Base-by-base conservation (phyloP, 2,329 filamentous ascomycete genomes). In the Penicillium sp. region DNA sequence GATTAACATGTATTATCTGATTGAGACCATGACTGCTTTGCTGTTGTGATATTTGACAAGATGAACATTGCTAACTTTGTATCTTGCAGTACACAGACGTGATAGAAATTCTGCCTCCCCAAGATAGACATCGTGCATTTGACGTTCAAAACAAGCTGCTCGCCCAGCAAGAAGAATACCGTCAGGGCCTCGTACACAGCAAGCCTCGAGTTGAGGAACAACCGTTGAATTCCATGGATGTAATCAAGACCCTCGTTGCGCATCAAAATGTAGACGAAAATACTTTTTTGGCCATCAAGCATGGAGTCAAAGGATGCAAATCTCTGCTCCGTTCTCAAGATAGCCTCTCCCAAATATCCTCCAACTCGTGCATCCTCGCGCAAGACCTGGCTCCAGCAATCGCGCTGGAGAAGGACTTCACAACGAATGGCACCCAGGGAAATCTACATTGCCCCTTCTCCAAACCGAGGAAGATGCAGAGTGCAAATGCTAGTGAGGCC, bases 401-500 rank as follows among this genome's bases (percentile, higher is more conserved):
- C 49, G 81, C 85, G 38, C 78, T 96, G 70, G 92, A 96, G 77
- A 89, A 89, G 76, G 92, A 97, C 75, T 97, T 96, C 68, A 97
- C 92, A 19, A 89, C 92, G 34, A 81, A 87, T 70, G 92, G 92
- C 59, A 91, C 86, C 68, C 90, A 89, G 67, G 90, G 92, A 65
- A 84, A 84, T 62, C 78, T 97, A 50, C 84, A 85, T 64, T 97
- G 92, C 75, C 92, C 92, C 0, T 96, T 96, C 74, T 87, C 84
- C 33, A 79, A 77, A 58, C 74, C 80, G 66, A 72, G 70, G 36
- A 71, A 79, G 58, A 75, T 80, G 67, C 66, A 75, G 33, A 58
- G 23, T 25, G 6, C 31, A 31, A 55, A 65, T 58, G 67, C 65
- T 58, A 64, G 68, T 66, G 75, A 66, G 70, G 65, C 60, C 68